Base-by-base conservation (phyloP, 129 eudicot species). In the Centaurea solstitialis region DNA sequence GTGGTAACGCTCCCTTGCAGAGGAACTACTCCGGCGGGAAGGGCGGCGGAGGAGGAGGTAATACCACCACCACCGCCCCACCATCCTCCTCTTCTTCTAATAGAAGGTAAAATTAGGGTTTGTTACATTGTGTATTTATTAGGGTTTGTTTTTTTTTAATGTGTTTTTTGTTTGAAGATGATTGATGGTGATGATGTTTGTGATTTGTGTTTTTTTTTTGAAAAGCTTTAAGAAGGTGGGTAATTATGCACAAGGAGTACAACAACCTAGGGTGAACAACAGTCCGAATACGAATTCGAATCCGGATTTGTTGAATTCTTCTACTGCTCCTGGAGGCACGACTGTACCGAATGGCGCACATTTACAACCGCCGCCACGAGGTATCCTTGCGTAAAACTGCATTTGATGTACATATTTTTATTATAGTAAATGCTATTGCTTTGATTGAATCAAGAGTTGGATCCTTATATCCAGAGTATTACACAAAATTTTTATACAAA, bases 321-420 rank as follows among this genome's bases (percentile, higher is more conserved):
- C 76, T 71, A 82, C 76, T 71, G 80, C 87, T 73, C 8, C 76
- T 72, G 82, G 83, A 17, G 68, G 82, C 30, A 72, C 65, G 40
- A 79, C 77, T 85, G 85, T 73, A 39, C 87, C 59, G 70, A 93
- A 93, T 87, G 97, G 94, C 50, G 85, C 86, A 15, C 93, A 83
- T 81, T 62, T 77, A 11, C 77, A 79, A 67, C 87, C 77, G 22
- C 41, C 82, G 4, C 21, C 70, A 65, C 86, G 73, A 20, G 89
- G 97, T 93, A 91, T 73, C 78, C 8, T 69, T 30, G 37, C 38
- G 15, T 22, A 12, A 47, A 50, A 33, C 17, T 26, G 20, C 53
- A 9, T 50, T 50, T 41, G 2, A 41, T 41, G n/a, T n/a, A n/a
- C n/a, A n/a, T n/a, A n/a, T 43, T 10, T 71, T 30, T 20, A 28